A percentile compares a stretch with the other conserved stretches of the same genome.
Conservation (phyloP, 108 stramenopile species). For the Seminavis robusta region DNA sequence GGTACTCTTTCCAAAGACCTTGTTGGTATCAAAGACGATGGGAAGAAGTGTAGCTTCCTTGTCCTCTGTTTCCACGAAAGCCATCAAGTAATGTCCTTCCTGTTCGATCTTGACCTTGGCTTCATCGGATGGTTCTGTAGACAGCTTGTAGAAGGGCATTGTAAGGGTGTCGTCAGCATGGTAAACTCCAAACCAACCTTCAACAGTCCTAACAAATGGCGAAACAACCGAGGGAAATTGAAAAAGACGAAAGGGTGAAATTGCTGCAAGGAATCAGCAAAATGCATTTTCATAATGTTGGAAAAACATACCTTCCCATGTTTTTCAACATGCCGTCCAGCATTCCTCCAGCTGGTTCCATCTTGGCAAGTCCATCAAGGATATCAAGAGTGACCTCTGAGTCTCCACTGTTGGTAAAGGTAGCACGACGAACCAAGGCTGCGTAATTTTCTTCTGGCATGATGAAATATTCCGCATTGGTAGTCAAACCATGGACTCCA, state of each 20-base stretch:
- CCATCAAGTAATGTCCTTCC: slow-evolving; percentile 88
- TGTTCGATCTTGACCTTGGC: slow-evolving; percentile 86
- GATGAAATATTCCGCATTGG: slow-evolving; percentile 83
- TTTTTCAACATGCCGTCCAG: slow-evolving; percentile 81
- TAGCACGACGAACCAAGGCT: slow-evolving; percentile 80
- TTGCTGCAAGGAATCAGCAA: too few species aligned
- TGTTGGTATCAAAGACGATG: slow-evolving; percentile 88
- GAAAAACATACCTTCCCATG: too few species aligned
- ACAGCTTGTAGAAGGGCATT: slow-evolving; percentile 92
- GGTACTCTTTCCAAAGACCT: slow-evolving; percentile 86
- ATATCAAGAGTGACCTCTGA: slow-evolving; percentile 62
- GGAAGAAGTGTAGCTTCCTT: slow-evolving; percentile 56
- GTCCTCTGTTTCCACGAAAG: slow-evolving; percentile 71
- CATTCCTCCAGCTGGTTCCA: slow-evolving; percentile 82
- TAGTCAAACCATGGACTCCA: slow-evolving; percentile 62
- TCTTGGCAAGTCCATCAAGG: slow-evolving; percentile 86
- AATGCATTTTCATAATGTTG: too few species aligned
- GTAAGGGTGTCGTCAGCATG: slow-evolving; percentile 76
- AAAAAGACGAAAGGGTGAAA: too few species aligned
- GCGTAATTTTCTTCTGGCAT: slow-evolving; percentile 89
- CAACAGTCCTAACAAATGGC: too few species aligned
- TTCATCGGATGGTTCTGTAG: slow-evolving; percentile 81
- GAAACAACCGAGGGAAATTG: too few species aligned
- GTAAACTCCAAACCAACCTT: slow-evolving; percentile 96
- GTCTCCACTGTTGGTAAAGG: slow-evolving; percentile 77